Conservation (phyloP, 1,284 basidiomycete species). For the Anthracocystis setariae region DNA sequence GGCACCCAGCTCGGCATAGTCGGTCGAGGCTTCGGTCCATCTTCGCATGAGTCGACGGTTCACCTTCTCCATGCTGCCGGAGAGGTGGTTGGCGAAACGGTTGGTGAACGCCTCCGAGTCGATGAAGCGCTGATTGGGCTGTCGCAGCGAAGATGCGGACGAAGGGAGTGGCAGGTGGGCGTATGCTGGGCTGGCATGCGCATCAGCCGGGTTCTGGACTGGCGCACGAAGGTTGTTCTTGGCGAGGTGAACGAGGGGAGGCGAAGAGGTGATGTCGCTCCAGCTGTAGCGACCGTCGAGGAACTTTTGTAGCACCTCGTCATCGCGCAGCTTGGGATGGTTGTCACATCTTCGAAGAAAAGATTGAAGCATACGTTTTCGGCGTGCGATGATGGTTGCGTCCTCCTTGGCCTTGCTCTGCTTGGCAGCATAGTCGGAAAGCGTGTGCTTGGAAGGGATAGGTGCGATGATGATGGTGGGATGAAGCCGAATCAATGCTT, state of each 20-base stretch:
- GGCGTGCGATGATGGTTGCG: conserved; percentile 85
- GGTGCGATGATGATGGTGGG: conserved; percentile 97
- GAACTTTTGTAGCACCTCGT: conserved; percentile 94
- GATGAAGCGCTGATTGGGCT: conserved; percentile 75
- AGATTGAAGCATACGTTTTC: conserved; percentile 93
- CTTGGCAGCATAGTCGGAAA: conserved; percentile 96
- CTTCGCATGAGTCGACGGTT: conserved; percentile 89
- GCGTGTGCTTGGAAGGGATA: conserved; percentile 94
- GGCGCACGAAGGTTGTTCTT: conserved; percentile 96
- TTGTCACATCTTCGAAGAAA: conserved; percentile 88
- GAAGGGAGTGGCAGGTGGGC: conserved; percentile 83
- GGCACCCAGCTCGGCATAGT: conserved; percentile 93
- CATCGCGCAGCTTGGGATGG: conserved; percentile 92
- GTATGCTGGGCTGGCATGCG: conserved; percentile 79
- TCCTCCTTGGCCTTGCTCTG: conserved; percentile 98
- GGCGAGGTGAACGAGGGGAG: conserved; percentile 86
- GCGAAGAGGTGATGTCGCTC: conserved; percentile 70
- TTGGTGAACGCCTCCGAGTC: conserved; percentile 96
- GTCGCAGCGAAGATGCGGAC: conserved; percentile 69
- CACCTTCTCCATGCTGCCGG: conserved; percentile 93
- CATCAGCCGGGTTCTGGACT: conserved; percentile 89
- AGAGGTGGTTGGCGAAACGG: conserved; percentile 92
- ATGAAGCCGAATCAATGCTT: conserved; percentile 85
- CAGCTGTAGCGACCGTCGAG: conserved; percentile 94
- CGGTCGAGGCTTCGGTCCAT: conserved; percentile 90